Evolutionary conservation across 352 stramenopile genomes (phyloP).

Genomic region (Globisporangium canariense): DNA sequence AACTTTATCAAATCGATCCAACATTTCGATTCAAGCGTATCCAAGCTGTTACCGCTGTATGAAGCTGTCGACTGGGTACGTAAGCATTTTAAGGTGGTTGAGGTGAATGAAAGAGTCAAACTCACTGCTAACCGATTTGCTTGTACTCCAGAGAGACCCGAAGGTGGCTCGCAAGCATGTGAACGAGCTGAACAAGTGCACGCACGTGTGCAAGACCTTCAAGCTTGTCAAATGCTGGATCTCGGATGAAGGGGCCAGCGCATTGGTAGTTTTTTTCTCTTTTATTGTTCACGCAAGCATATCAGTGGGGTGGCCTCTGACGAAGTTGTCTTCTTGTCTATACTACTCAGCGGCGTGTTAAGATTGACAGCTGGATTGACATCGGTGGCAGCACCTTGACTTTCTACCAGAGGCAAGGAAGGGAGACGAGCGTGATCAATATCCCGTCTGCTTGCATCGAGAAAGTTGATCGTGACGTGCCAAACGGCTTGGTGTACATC

Average conservation of each 20-base stretch:
- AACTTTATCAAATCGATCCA: constrained; percentile 18
- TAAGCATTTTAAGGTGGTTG: background rate
- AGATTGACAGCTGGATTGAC: constrained; percentile 53
- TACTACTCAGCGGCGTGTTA: constrained; percentile 27
- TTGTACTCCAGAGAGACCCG: constrained; percentile 16
- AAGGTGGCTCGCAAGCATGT: constrained; percentile 20
- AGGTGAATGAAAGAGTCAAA: no score
- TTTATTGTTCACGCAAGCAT: background rate
- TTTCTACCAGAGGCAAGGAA: constrained; percentile 43
- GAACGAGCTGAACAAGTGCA: constrained; percentile 27
- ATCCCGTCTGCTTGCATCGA: constrained; percentile 48
- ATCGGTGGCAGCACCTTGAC: constrained; percentile 39
- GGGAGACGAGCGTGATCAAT: constrained; percentile 50
- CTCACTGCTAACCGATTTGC: background rate
- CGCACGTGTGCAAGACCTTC: constrained; percentile 21
- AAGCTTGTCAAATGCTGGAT: constrained; percentile 34
- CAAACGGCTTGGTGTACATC: constrained; percentile 20
- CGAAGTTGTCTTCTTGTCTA: background rate
- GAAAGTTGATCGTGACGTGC: constrained; percentile 33
- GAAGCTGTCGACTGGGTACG: constrained; percentile 43
- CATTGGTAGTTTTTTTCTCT: constrained; percentile 20
- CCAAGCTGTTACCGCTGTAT: constrained; percentile 30
- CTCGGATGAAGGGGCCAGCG: constrained; percentile 17
- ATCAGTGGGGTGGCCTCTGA: background rate
- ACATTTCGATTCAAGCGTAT: constrained; percentile 26